Conservation (phyloP, 805 yeast species). For the Schizosaccharomyces octosporus region DNA sequence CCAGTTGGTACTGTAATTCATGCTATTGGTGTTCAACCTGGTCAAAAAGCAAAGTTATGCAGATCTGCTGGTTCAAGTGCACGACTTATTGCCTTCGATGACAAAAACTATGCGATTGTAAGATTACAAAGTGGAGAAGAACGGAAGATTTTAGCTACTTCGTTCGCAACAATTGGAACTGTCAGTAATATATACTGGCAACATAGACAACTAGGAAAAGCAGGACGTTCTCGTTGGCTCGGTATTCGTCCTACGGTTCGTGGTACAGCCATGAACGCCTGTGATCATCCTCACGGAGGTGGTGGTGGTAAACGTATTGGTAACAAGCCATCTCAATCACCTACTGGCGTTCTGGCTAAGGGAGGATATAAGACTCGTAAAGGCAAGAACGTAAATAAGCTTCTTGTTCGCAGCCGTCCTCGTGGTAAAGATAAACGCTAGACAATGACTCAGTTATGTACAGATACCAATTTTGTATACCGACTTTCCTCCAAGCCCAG, state of each 20-base stretch:
- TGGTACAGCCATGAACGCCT: constrained; percentile 94
- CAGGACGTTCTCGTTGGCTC: constrained; percentile 77
- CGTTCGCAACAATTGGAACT: constrained; percentile 82
- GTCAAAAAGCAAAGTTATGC: constrained; percentile 70
- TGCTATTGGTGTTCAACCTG: constrained; percentile 52
- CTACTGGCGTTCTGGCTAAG: constrained; percentile 58
- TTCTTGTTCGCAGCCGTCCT: constrained; percentile 79
- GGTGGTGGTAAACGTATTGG: constrained; percentile 98
- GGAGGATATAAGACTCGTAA: constrained; percentile 24
- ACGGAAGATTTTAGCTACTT: constrained; percentile 60
- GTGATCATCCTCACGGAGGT: constrained; percentile 98
- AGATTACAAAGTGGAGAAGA: constrained; percentile 81
- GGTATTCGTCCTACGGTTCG: constrained; percentile 90
- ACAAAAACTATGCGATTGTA: constrained; percentile 45
- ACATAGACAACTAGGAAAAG: constrained; percentile 76
- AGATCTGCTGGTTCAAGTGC: constrained; percentile 90
- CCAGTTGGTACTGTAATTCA: constrained; percentile 87
- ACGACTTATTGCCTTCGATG: constrained; percentile 55
- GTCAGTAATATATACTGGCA: constrained; percentile 86
- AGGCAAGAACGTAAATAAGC: constrained; percentile 61
- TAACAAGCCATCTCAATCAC: constrained; percentile 76
- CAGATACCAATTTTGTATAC: not conserved
- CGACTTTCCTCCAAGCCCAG: no score
- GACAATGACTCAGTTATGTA: not conserved
- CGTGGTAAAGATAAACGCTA: constrained; percentile 28